A percentile compares a stretch with the other conserved stretches of the same genome.
Conservation (phyloP, 179 eudicot genomes). For the Monotropa hypopitys region DNA sequence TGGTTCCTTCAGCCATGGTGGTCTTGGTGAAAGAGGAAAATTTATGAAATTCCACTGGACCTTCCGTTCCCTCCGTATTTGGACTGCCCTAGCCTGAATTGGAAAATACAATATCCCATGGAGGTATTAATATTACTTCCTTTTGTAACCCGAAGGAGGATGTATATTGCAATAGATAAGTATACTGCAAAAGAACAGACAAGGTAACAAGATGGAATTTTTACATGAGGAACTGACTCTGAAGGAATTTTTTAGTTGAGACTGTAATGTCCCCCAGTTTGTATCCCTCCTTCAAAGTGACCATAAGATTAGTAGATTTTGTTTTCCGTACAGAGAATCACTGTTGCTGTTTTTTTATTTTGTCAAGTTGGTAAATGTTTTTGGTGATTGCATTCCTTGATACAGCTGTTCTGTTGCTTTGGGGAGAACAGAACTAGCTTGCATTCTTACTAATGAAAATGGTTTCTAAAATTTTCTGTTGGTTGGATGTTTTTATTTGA, state of each 20-base stretch:
- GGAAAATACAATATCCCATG: not conserved
- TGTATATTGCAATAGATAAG: not conserved
- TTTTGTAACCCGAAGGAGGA: not conserved
- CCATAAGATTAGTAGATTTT: not conserved
- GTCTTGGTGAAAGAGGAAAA: too few relatives aligned
- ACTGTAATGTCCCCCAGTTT: not conserved
- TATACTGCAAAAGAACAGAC: not conserved
- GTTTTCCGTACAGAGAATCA: not conserved
- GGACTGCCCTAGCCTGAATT: not conserved
- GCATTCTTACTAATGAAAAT: not conserved
- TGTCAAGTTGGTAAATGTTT: not conserved
- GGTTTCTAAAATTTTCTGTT: not conserved
- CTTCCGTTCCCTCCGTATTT: not conserved
- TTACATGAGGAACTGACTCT: not conserved
- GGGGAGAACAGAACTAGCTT: not conserved
- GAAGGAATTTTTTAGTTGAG: not conserved
- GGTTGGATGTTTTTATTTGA: not conserved
- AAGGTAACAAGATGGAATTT: not conserved
- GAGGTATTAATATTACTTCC: not conserved
- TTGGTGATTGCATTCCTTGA: not conserved
- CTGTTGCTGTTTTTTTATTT: not conserved
- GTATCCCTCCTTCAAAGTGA: not conserved
- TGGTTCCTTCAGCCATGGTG: too few relatives aligned
- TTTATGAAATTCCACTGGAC: not conserved
- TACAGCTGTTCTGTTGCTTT: not conserved